phyloP scores from a whole-genome alignment of 202 grass and related monocot species.

The Elaeis oleifera region DNA sequence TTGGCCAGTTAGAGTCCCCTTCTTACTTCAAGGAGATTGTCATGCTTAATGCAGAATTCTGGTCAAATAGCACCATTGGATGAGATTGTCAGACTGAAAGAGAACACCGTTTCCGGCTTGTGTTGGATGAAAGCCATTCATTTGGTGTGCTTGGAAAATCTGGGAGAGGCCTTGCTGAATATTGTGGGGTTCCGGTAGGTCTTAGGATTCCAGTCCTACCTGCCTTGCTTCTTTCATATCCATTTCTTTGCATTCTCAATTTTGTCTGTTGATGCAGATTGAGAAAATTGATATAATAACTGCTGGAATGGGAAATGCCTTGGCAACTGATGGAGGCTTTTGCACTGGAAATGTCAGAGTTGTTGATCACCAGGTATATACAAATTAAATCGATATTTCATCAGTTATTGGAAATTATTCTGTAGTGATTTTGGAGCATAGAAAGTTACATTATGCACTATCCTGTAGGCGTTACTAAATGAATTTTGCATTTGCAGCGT shows the following conservation, averaged over 20 bases:
- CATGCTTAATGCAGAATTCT: conserved; percentile 52
- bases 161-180: conserved; percentile 85
- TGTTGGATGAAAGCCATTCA: conserved; percentile 92
- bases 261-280: conserved; percentile 43
- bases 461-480: no score
- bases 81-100: conserved; percentile 89
- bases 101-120: conserved; percentile 85
- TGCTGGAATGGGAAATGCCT: conserved; percentile 95
- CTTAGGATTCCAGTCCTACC: background rate
- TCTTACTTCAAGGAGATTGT: no score
- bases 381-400: conserved; percentile 3
- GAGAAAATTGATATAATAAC: conserved; percentile 99
- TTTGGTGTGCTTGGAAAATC: conserved; percentile 95
- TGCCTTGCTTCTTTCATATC: no score
- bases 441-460: no score
- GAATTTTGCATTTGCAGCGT: conserved; percentile 42
- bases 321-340: conserved; percentile 94
- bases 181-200: conserved; percentile 79
- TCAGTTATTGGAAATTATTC: background rate
- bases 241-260: no score
- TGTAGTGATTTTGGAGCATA: no score
- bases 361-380: conserved; percentile 96
- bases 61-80: conserved; percentile 82
- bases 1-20: no score
- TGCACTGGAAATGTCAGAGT: conserved; percentile 88